Conservation (phyloP, 2,329 filamentous ascomycete genomes). For the Exophiala bonariae region DNA sequence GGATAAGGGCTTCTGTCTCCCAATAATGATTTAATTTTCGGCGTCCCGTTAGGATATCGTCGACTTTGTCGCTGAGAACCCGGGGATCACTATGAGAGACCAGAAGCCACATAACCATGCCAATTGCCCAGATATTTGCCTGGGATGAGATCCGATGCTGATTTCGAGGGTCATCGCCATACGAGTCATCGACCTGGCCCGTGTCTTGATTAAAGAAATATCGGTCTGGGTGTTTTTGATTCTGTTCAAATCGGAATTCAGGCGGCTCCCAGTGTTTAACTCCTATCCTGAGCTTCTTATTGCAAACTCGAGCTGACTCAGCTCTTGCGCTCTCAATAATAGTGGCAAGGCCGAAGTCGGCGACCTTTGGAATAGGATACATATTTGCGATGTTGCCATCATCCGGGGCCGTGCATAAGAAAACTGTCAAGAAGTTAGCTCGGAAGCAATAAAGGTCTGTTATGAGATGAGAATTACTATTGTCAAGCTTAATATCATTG, state of each 20-base stretch:
- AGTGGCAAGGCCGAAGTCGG: constrained; percentile 20
- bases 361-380: constrained; percentile 21
- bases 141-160: constrained; percentile 10
- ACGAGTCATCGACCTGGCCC: background rate
- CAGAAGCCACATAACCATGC: constrained; percentile 14
- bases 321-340: constrained; percentile 12
- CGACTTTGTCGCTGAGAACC: constrained; percentile 7
- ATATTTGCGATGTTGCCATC: too few species aligned
- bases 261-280: constrained; percentile 5
- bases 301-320: constrained; percentile 1
- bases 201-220: background rate
- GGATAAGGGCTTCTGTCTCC: too few species aligned
- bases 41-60: constrained; percentile 6
- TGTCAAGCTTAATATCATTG: constrained; percentile 20
- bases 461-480: constrained; percentile 5
- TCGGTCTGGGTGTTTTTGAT: too few species aligned
- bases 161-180: background rate
- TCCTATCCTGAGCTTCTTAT: background rate
- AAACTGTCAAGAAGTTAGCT: too few species aligned
- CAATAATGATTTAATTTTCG: too few species aligned
- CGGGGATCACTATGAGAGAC: constrained; percentile 13
- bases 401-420: too few species aligned
- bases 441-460: too few species aligned
- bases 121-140: constrained; percentile 19
- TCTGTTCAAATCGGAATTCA: background rate